Evolutionary conservation across 768 basidiomycete species (phyloP).

Genomic region (Lactarius psammicola): DNA sequence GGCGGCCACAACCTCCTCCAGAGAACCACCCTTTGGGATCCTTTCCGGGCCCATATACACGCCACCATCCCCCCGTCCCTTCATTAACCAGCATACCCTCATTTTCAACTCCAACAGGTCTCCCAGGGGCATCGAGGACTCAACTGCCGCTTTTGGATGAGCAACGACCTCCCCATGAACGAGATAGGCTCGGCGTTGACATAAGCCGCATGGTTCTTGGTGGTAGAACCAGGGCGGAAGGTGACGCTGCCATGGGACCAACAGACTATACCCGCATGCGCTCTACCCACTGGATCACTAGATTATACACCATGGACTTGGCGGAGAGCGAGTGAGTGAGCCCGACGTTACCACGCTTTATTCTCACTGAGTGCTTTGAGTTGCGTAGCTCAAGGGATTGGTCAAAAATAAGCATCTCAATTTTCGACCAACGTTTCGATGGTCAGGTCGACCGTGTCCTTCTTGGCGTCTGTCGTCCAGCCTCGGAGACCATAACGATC

Average conservation of each 20-base stretch:
- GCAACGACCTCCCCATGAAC: conserved; percentile 39
- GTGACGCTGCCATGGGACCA: conserved; percentile 41
- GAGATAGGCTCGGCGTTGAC: conserved; percentile 57
- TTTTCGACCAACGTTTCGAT: conserved; percentile 67
- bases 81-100: conserved; percentile 54
- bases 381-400: conserved; percentile 34
- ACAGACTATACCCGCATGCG: conserved; percentile 66
- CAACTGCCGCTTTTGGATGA: conserved; percentile 5
- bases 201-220: conserved; percentile 69
- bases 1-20: conserved; percentile 23
- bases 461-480: conserved; percentile 55
- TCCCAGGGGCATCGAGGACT: conserved; percentile 38
- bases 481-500: conserved; percentile 44
- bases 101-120: conserved; percentile 50
- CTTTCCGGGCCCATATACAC: conserved; percentile 33
- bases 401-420: conserved; percentile 50
- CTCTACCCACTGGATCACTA: conserved; percentile 72
- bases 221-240: conserved; percentile 43
- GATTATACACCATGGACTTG: conserved; percentile 50
- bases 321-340: conserved; percentile 47
- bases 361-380: not conserved
- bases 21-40: conserved; percentile 38
- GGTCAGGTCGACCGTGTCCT: conserved; percentile 51
- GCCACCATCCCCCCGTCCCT: conserved; percentile 39
- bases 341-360: conserved; percentile 5